These are phyloP conservation scores for Leccinum arenicola DNA, from an alignment of 768 basidiomycete genomes.

Conservation along the genomic window DNA sequence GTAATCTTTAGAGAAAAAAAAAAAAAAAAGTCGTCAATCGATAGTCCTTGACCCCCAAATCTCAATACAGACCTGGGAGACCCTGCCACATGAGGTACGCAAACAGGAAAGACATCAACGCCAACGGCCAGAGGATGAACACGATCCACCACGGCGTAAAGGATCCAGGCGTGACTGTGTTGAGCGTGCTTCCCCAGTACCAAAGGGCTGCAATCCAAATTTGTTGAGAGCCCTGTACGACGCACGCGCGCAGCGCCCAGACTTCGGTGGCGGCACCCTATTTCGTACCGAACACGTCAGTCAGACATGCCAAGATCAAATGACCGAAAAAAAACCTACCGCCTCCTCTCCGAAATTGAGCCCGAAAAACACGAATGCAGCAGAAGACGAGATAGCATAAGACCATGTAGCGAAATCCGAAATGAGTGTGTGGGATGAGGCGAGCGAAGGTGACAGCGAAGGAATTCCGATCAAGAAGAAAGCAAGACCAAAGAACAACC, in stretches of 20 bases:
- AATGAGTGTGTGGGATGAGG: slow-evolving; percentile 60
- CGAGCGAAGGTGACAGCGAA: slow-evolving; percentile 60
- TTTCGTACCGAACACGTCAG: slow-evolving; percentile 2
- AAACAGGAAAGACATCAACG: slow-evolving; percentile 72
- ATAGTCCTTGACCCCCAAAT: background rate
- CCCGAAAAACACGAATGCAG: slow-evolving; percentile 91
- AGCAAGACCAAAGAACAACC: slow-evolving; percentile 88
- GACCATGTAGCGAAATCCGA: slow-evolving; percentile 83
- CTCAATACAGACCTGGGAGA: slow-evolving; percentile 61
- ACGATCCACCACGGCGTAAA: slow-evolving; percentile 84
- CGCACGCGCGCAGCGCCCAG: slow-evolving; percentile 87
- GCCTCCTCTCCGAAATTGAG: slow-evolving; percentile 98
- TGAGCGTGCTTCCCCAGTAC: slow-evolving; percentile 91
- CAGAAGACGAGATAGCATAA: slow-evolving; percentile 91
- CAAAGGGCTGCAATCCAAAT: slow-evolving; percentile 94
- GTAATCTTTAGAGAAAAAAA: slow-evolving; percentile 53
- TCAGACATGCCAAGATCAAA: background rate
- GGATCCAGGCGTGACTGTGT: slow-evolving; percentile 47
- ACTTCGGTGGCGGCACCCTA: slow-evolving; percentile 93
- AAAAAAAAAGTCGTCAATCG: slow-evolving; percentile 13
- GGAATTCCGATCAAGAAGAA: slow-evolving; percentile 92
- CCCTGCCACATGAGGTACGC: slow-evolving; percentile 84
- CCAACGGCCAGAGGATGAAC: slow-evolving; percentile 76
- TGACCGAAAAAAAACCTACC: slow-evolving; percentile 35
- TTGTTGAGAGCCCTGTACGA: slow-evolving; percentile 94